phyloP scores from a whole-genome alignment of 1,139 yeast species.

The Nematodospora anomalae region DNA sequence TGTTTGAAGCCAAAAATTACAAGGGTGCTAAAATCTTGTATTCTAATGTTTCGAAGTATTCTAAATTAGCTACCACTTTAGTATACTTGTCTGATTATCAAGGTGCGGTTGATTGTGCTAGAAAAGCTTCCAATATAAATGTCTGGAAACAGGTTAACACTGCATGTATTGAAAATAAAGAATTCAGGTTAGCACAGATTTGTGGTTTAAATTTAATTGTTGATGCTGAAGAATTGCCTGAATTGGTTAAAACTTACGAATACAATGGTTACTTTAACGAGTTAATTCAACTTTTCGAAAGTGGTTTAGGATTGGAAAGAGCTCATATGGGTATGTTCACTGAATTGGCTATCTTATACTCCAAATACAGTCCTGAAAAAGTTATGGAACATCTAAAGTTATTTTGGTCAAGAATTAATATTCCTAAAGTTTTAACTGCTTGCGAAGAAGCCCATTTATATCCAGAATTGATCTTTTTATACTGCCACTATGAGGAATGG shows the following conservation, averaged over 20 bases:
- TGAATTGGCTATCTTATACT: slow-evolving; percentile 85
- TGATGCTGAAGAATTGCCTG: slow-evolving; percentile 96
- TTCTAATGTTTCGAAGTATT: slow-evolving; percentile 86
- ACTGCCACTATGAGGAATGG: slow-evolving; percentile 99
- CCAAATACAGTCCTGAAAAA: slow-evolving; percentile 86
- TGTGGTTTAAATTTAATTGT: slow-evolving; percentile 97
- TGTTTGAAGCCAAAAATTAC: slow-evolving; percentile 79
- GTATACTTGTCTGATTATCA: slow-evolving; percentile 92
- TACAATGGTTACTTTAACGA: slow-evolving; percentile 89
- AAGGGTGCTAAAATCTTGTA: slow-evolving; percentile 90
- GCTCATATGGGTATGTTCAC: slow-evolving; percentile 99
- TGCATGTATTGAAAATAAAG: slow-evolving; percentile 94
- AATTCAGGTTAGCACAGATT: slow-evolving; percentile 95
- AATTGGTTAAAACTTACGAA: slow-evolving; percentile 84
- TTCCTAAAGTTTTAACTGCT: slow-evolving; percentile 94
- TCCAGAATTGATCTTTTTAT: slow-evolving; percentile 93
- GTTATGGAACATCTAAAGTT: slow-evolving; percentile 95
- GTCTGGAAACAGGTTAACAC: slow-evolving; percentile 98
- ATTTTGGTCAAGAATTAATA: slow-evolving; percentile 97
- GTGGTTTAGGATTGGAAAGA: slow-evolving; percentile 93
- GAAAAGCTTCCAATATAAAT: slow-evolving; percentile 90
- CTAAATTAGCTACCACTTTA: slow-evolving; percentile 91
- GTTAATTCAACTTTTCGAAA: slow-evolving; percentile 87
- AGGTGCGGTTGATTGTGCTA: slow-evolving; percentile 97
- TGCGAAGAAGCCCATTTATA: slow-evolving; percentile 93